A percentile compares a stretch with the other conserved stretches of the same genome.
Conservation (phyloP, 2,329 filamentous ascomycete genomes). For the Tolypocladium tundrense region DNA sequence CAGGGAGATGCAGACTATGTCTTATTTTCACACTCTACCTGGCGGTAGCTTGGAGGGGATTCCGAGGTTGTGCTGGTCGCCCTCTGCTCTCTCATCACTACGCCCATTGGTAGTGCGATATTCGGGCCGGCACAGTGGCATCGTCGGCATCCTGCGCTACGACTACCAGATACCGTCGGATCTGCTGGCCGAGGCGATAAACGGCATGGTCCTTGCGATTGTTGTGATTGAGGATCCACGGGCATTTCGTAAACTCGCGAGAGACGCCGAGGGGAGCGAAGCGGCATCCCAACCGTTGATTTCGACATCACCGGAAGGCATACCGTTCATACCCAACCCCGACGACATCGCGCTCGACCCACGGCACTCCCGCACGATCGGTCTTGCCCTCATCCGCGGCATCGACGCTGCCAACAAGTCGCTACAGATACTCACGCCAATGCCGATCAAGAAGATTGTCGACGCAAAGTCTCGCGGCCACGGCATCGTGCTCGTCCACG, state of each 20-base stretch:
- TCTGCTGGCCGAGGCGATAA: slow-evolving; percentile 53
- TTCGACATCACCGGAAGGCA: slow-evolving; percentile 30
- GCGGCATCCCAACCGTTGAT: slow-evolving; percentile 2
- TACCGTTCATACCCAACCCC: slow-evolving; percentile 53
- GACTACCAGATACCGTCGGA: slow-evolving; percentile 50
- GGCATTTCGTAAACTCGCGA: slow-evolving; percentile 32
- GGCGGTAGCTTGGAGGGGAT: neutral
- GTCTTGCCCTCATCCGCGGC: slow-evolving; percentile 59
- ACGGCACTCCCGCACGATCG: slow-evolving; percentile 45
- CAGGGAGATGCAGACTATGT: slow-evolving; percentile 66
- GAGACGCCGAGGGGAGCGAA: neutral
- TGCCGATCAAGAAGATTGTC: slow-evolving; percentile 29
- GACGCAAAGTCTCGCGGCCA: slow-evolving; percentile 29
- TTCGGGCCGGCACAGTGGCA: slow-evolving; percentile 34
- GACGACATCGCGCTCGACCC: slow-evolving; percentile 50
- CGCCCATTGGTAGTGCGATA: slow-evolving; percentile 56
- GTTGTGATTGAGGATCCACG: slow-evolving; percentile 46
- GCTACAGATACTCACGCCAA: slow-evolving; percentile 58
- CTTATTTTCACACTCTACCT: slow-evolving; percentile 57
- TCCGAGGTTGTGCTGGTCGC: slow-evolving; percentile 32
- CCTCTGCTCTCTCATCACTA: slow-evolving; percentile 42
- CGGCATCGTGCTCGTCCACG: slow-evolving; percentile 53
- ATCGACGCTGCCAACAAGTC: slow-evolving; percentile 45
- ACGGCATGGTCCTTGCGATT: slow-evolving; percentile 60
- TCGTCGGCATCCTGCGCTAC: slow-evolving; percentile 59